Percentiles rank a stretch among this genome's conserved stretches.
Evolutionary conservation across 2,329 filamentous ascomycete species (phyloP).

Genomic region (Simplicillium sp.): DNA sequence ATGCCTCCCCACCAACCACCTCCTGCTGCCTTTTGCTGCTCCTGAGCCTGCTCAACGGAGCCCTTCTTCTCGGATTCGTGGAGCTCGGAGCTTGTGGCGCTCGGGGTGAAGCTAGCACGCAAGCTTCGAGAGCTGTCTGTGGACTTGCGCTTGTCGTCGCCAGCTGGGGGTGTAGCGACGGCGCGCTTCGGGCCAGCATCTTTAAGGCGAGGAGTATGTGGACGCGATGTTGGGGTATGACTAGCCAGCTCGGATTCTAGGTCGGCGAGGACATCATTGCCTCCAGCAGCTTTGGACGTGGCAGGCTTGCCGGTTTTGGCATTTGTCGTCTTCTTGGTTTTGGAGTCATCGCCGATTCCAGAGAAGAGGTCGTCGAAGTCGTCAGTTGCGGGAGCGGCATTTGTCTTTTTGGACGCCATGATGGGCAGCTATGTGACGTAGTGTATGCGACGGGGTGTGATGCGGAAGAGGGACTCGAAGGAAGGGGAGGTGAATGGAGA

Average conservation of each 20-base stretch:
- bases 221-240: constrained; percentile 62
- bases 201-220: constrained; percentile 70
- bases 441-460: constrained; percentile 4
- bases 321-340: constrained; percentile 36
- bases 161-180: constrained; percentile 41
- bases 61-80: constrained; percentile 47
- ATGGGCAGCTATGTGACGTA: constrained; percentile 10
- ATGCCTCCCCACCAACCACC: constrained; percentile 88
- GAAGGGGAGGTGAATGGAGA: too few species aligned
- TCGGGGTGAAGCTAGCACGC: constrained; percentile 63
- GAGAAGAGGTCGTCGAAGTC: constrained; percentile 59
- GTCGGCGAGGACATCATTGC: constrained; percentile 77
- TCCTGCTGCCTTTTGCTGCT: constrained; percentile 27
- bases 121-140: constrained; percentile 66
- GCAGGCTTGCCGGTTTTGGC: constrained; percentile 34
- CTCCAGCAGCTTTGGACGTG: constrained; percentile 36
- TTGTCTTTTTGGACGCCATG: constrained; percentile 54
- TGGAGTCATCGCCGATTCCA: constrained; percentile 45
- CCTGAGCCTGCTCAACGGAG: constrained; percentile 31
- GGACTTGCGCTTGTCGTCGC: constrained; percentile 71
- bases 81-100: constrained; percentile 52
- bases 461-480: constrained; percentile 2
- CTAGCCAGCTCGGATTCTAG: constrained; percentile 65
- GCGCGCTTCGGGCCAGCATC: constrained; percentile 35
- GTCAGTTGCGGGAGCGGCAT: constrained; percentile 40